Conservation (phyloP, 805 yeast species). For the Hermanozyma aechmeae region DNA sequence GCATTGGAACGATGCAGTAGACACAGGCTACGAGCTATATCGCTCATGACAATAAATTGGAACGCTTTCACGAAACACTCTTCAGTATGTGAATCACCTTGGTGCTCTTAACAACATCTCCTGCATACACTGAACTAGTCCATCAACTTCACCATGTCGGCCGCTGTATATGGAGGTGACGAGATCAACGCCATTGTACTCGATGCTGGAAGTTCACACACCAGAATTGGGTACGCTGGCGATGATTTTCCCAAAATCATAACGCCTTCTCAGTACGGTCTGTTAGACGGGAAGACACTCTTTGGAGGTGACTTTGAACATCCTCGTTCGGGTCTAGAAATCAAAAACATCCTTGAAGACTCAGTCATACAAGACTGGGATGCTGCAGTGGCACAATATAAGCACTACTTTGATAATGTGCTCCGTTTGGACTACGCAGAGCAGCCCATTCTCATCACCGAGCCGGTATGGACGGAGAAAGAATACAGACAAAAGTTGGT, state of each 20-base stretch:
- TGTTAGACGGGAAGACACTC: conserved; percentile 12
- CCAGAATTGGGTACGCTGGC: conserved; percentile 88
- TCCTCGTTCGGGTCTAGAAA: conserved; percentile 42
- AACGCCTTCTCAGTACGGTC: conserved; percentile 59
- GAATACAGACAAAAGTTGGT: conserved; percentile 60
- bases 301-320: conserved; percentile 37
- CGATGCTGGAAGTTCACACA: conserved; percentile 81
- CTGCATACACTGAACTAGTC: no score
- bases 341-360: conserved; percentile 51
- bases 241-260: conserved; percentile 77
- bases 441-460: conserved; percentile 75
- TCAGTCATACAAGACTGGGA: conserved; percentile 79
- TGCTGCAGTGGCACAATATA: conserved; percentile 67
- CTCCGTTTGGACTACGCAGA: conserved; percentile 48
- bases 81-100: no score
- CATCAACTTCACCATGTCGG: neutral
- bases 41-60: no score
- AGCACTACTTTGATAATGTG: conserved; percentile 42
- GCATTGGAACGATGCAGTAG: no score
- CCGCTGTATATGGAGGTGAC: conserved; percentile 39
- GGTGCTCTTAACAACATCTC: no score
- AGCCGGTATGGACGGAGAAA: conserved; percentile 76
- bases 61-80: no score
- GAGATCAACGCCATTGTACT: conserved; percentile 87
- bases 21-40: no score